A percentile compares a stretch with the other conserved stretches of the same genome.
These are phyloP conservation scores for Ascochyta rabiei DNA, from an alignment of 2,329 filamentous ascomycete genomes.

Conservation along the genomic window DNA sequence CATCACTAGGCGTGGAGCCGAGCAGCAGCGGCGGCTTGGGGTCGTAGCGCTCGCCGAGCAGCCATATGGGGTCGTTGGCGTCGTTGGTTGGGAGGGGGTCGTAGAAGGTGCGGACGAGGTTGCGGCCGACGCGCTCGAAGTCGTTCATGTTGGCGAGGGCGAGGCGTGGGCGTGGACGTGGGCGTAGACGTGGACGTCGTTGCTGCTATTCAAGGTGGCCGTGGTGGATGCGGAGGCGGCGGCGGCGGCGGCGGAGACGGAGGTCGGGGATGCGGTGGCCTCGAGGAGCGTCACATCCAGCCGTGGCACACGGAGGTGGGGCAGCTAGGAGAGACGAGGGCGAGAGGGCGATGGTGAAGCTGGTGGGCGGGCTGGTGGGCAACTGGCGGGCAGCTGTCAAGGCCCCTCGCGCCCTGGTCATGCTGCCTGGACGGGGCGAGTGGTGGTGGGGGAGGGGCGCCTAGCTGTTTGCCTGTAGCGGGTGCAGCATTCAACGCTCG, in stretches of 20 bases:
- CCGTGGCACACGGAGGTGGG: not conserved
- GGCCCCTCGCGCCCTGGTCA: conserved; percentile 12
- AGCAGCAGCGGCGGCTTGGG: conserved; percentile 34
- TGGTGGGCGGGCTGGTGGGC: not conserved
- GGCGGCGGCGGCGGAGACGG: conserved; percentile 11
- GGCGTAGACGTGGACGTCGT: not conserved
- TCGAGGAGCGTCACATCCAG: conserved; percentile 22
- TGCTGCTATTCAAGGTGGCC: conserved; percentile 12
- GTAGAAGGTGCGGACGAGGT: conserved; percentile 89
- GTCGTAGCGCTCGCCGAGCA: conserved; percentile 69
- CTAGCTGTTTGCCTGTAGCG: conserved; percentile 3
- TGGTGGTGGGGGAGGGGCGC: conserved; percentile 13
- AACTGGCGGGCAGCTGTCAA: not conserved
- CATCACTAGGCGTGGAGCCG: conserved; percentile 26
- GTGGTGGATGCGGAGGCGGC: conserved; percentile 18
- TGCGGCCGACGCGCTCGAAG: conserved; percentile 74
- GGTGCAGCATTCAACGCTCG: not conserved
- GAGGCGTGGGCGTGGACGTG: not conserved
- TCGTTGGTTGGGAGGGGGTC: conserved; percentile 88
- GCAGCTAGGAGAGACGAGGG: not conserved
- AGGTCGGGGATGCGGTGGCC: conserved; percentile 19
- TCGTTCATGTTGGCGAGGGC: conserved; percentile 63
- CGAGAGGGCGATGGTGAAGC: not conserved
- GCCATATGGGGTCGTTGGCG: conserved; percentile 77
- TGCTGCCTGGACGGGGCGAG: conserved; percentile 16